Evolutionary conservation across 371 early-diverging fungal genomes (phyloP), one percentile per base, ranked within the genome.

Genomic region (Mortierella sp.): DNA sequence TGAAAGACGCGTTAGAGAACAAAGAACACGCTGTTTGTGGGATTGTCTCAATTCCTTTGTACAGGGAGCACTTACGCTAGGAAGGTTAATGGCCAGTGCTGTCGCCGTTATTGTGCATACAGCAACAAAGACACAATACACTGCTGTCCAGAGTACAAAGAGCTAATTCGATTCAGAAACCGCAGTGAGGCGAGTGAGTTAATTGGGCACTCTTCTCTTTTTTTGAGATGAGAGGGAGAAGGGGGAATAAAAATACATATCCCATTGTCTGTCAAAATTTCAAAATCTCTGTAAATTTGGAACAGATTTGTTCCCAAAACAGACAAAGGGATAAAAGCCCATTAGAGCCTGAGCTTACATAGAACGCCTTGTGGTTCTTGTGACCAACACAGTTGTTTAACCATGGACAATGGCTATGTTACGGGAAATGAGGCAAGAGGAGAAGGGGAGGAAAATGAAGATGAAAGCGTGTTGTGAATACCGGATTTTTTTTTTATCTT

Each of bases 331-430:
- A n/a, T n/a, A n/a, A n/a, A n/a, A n/a, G n/a, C n/a, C n/a, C n/a
- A n/a, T n/a, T n/a, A n/a, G n/a, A n/a, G n/a, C n/a, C n/a, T n/a
- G n/a, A n/a, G 43, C 70, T 52, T 70, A 75, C 71, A 71, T 77
- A 83, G 47, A 83, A 83, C 18, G 60, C 74, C 59, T 83, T 83
- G 57, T 83, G 81, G 52, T 83, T 83, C n/a, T 63, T 68, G 37
- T 71, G 72, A n/a, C 83, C 83, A 46, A 83, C 81, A 26, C 83
- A 83, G 52, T 83, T 83, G 60, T 83, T 83, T 55, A 83, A 64
- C 82, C 83, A 83, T 12, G 83, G 83, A 60, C 83, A 83, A 51
- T 83, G 83, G 28, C 80, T 82, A 69, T 56, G 7, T 29, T 7
- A 44, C 0, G 21, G 12, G 28, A 25, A 46, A 52, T 4, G 16